phyloP scores from a whole-genome alignment of 83 land plant species.

The Diphasiastrum complanatum region DNA sequence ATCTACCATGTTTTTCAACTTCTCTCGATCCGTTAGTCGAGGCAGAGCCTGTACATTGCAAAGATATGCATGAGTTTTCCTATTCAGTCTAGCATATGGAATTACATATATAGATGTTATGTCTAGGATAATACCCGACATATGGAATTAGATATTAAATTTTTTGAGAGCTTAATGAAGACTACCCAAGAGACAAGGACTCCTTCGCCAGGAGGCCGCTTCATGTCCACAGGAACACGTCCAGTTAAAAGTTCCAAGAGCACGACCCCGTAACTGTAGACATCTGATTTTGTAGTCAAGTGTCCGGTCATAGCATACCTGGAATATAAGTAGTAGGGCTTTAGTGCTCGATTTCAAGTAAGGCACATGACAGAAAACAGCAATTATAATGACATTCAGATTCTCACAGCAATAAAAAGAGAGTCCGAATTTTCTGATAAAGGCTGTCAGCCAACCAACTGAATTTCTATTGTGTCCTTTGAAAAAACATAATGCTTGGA shows the following conservation, averaged over 20 bases:
- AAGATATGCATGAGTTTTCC: not conserved
- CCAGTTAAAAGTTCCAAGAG: slow-evolving; percentile 23
- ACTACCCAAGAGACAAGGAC: slow-evolving; percentile 25
- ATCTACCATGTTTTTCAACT: slow-evolving; percentile 13
- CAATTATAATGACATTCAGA: not conserved
- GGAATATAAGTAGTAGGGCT: too few species aligned
- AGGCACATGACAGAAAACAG: too few species aligned
- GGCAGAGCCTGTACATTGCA: slow-evolving; percentile 17
- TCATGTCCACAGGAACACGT: slow-evolving; percentile 24
- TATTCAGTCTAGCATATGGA: not conserved
- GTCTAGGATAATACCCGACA: too few species aligned
- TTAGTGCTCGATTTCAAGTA: too few species aligned
- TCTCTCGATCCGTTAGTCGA: slow-evolving; percentile 18
- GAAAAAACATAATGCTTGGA: too few species aligned
- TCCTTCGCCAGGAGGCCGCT: slow-evolving; percentile 24
- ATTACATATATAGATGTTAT: not conserved
- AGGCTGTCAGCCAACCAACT: too few species aligned
- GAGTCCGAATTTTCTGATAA: too few species aligned
- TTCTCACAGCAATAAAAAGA: not conserved
- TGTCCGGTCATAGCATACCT: slow-evolving; percentile 25
- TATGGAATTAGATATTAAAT: not conserved
- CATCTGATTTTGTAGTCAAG: slow-evolving; percentile 22
- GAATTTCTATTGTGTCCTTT: too few species aligned
- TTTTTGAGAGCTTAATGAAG: not conserved
- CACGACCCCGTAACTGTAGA: slow-evolving; percentile 14